These are phyloP conservation scores for Ogataea parapolymorpha DNA, from an alignment of 805 yeast genomes.

Conservation along the genomic window DNA sequence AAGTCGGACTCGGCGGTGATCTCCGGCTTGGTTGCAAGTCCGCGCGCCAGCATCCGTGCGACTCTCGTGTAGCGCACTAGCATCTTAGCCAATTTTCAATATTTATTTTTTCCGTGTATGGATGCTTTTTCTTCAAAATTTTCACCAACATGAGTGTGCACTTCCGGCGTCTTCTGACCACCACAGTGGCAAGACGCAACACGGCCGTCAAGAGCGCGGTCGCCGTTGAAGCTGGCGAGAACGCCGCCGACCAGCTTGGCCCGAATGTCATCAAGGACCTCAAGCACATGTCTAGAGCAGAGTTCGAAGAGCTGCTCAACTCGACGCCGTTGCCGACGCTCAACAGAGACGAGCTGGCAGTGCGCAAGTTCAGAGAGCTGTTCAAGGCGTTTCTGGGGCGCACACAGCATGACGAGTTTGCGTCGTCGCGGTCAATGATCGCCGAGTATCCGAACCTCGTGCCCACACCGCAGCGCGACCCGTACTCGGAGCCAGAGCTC, in stretches of 20 bases:
- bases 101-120: conserved; percentile 2
- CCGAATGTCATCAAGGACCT: conserved; percentile 13
- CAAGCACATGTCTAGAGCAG: conserved; percentile 21
- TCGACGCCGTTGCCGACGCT: conserved; percentile 27
- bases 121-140: conserved; percentile 8
- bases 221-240: background rate
- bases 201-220: conserved; percentile 2
- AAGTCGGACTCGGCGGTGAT: conserved; percentile 32
- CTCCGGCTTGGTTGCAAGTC: conserved; percentile 2
- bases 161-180: conserved; percentile 6
- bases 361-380: conserved; percentile 26
- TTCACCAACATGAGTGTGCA: conserved; percentile 7
- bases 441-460: conserved; percentile 57
- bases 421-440: conserved; percentile 26
- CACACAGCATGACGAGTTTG: conserved; percentile 21
- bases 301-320: conserved; percentile 27
- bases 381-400: conserved; percentile 26
- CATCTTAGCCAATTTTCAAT: no score
- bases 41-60: background rate
- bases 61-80: background rate
- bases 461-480: conserved; percentile 56
- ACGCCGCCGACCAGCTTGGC: background rate
- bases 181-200: conserved; percentile 5
- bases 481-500: conserved; percentile 76
- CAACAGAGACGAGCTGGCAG: conserved; percentile 28